Evolutionary conservation across 2,329 filamentous ascomycete genomes (phyloP).

Genomic region (Tolypocladium tundrense): DNA sequence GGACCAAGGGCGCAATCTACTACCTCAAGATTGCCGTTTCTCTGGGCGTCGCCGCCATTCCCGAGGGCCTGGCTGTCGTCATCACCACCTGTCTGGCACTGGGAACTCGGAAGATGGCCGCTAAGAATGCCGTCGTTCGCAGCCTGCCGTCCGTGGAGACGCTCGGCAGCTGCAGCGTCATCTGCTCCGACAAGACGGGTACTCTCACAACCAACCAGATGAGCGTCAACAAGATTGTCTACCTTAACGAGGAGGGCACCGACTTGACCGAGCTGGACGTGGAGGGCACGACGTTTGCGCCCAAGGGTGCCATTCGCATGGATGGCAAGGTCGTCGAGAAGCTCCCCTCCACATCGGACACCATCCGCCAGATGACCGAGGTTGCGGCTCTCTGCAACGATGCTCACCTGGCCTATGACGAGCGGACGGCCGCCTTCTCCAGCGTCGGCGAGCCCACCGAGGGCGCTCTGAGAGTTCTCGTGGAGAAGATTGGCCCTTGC

Average conservation of each 20-base stretch:
- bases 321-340: slow-evolving; percentile 60
- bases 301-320: slow-evolving; percentile 61
- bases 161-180: slow-evolving; percentile 95
- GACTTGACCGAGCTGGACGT: slow-evolving; percentile 80
- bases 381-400: slow-evolving; percentile 80
- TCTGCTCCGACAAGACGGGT: slow-evolving; percentile 98
- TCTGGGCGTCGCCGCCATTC: slow-evolving; percentile 93
- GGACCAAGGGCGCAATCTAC: slow-evolving; percentile 96
- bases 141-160: slow-evolving; percentile 96
- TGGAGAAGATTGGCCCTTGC: slow-evolving; percentile 87
- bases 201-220: slow-evolving; percentile 98
- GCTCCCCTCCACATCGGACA: slow-evolving; percentile 60
- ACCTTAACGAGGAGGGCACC: slow-evolving; percentile 62
- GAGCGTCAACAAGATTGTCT: slow-evolving; percentile 91
- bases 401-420: slow-evolving; percentile 70
- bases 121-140: slow-evolving; percentile 94
- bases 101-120: slow-evolving; percentile 96
- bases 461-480: slow-evolving; percentile 79
- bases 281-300: slow-evolving; percentile 86
- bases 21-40: slow-evolving; percentile 99
- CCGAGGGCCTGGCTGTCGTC: slow-evolving; percentile 92
- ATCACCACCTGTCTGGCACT: slow-evolving; percentile 97
- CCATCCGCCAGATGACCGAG: slow-evolving; percentile 66
- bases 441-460: slow-evolving; percentile 93
- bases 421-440: slow-evolving; percentile 61